Conservation (phyloP, 2,329 filamentous ascomycete genomes). For the Amesomyces nigricolor region DNA sequence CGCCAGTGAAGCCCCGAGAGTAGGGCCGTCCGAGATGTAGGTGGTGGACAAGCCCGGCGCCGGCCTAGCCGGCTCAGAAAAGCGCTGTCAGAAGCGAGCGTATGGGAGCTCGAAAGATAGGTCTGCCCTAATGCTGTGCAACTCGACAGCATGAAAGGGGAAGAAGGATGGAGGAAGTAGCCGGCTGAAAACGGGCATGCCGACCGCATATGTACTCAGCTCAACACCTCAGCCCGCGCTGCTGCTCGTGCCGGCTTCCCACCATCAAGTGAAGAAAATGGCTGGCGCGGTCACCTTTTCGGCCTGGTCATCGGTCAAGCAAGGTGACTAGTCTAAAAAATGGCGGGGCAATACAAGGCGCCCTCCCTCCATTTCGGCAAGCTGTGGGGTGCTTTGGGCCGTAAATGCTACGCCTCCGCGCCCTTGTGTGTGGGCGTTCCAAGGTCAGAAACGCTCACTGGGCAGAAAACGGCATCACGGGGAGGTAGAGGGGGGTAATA, state of each 20-base stretch:
- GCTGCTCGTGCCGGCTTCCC: slow-evolving; percentile 7
- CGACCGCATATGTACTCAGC: slow-evolving; percentile 18
- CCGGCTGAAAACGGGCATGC: slow-evolving; percentile 15
- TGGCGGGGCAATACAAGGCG: slow-evolving; percentile 23
- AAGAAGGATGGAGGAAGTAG: slow-evolving; percentile 6
- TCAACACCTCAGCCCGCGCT: neutral
- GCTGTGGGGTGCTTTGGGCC: slow-evolving; percentile 13
- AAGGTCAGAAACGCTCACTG: slow-evolving; percentile 6
- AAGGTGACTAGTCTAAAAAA: slow-evolving; percentile 20
- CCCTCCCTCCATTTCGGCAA: slow-evolving; percentile 10
- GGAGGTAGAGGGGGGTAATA: slow-evolving; percentile 8
- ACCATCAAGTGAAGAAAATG: slow-evolving; percentile 15
- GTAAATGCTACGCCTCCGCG: slow-evolving; percentile 10
- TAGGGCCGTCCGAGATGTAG: slow-evolving; percentile 7
- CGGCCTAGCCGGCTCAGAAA: slow-evolving; percentile 31
- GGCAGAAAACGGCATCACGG: slow-evolving; percentile 13
- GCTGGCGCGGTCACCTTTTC: slow-evolving; percentile 16
- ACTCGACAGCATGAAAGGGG: slow-evolving; percentile 13
- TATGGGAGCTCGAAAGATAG: slow-evolving; percentile 2
- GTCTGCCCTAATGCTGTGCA: slow-evolving; percentile 16
- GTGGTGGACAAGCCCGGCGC: slow-evolving; percentile 20
- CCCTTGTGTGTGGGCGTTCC: slow-evolving; percentile 8
- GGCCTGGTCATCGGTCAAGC: slow-evolving; percentile 32
- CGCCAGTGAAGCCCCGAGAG: neutral
- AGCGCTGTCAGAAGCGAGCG: slow-evolving; percentile 18